Evolutionary conservation across 495 filamentous ascomycete species (phyloP).

Genomic region (Talaromyces borbonicus): DNA sequence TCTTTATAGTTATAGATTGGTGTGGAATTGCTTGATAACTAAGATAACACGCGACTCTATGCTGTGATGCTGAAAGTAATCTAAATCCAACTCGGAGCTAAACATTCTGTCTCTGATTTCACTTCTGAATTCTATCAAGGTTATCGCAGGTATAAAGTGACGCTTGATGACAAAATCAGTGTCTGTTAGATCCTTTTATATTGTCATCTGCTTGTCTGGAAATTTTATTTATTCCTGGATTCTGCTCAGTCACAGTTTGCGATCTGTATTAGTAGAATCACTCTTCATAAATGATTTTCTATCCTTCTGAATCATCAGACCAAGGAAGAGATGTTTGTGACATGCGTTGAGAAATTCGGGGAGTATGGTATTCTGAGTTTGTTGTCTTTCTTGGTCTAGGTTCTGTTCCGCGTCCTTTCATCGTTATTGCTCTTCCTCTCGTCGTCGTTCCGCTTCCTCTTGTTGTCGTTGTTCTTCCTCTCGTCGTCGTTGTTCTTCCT

Average conservation of each 20-base stretch:
- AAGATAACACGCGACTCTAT: conserved; percentile 11
- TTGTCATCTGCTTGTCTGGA: conserved; percentile 7
- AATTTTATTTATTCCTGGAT: conserved; percentile 9
- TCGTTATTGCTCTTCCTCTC: conserved; percentile 1
- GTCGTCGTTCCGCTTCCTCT: background rate
- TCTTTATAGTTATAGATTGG: conserved; percentile 13
- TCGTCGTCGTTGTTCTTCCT: background rate
- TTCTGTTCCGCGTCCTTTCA: conserved; percentile 1
- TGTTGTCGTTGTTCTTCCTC: background rate
- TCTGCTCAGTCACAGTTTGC: conserved; percentile 10
- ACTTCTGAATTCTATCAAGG: conserved; percentile 6
- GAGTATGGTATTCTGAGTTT: conserved; percentile 9
- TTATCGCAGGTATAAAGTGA: conserved; percentile 6
- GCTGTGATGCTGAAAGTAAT: conserved; percentile 13
- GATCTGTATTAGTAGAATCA: conserved; percentile 9
- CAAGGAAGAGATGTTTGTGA: conserved; percentile 10
- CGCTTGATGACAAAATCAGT: conserved; percentile 7
- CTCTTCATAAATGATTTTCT: conserved; percentile 10
- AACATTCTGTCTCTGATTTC: conserved; percentile 2
- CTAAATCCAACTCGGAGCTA: conserved; percentile 10
- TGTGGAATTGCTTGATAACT: conserved; percentile 15
- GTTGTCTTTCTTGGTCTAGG: background rate
- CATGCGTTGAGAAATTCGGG: conserved; percentile 11
- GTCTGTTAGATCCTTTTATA: conserved; percentile 10
- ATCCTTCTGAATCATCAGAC: conserved; percentile 10